Conservation (phyloP, 129 eudicot genomes). For the Artemisia annua region DNA sequence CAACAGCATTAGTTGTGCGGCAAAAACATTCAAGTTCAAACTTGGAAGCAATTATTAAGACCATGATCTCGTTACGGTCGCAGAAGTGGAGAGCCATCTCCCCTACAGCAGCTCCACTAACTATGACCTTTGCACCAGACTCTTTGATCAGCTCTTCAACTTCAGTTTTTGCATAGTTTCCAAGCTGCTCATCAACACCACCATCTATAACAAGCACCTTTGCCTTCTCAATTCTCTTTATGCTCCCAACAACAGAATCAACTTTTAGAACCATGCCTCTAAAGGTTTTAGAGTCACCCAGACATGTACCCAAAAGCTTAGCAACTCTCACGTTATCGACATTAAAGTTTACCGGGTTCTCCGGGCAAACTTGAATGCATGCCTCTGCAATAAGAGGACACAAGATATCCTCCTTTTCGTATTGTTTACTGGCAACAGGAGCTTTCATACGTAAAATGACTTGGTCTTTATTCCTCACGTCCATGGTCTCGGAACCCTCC, state of each 20-base stretch:
- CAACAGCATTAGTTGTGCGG: too few species aligned
- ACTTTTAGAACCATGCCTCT: conserved; percentile 77
- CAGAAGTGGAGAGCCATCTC: conserved; percentile 96
- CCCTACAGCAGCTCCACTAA: conserved; percentile 90
- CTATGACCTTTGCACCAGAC: conserved; percentile 91
- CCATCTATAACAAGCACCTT: conserved; percentile 90
- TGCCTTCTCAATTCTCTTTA: conserved; percentile 77
- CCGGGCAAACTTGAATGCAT: conserved; percentile 89
- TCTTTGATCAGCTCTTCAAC: conserved; percentile 86
- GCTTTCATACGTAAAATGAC: conserved; percentile 35
- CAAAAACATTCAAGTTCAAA: too few species aligned
- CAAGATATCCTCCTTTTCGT: conserved; percentile 66
- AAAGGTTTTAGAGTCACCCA: conserved; percentile 58
- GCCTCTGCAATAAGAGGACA: conserved; percentile 82
- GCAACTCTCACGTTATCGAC: conserved; percentile 65
- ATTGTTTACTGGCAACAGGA: conserved; percentile 85
- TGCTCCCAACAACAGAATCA: conserved; percentile 70
- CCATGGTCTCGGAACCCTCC: conserved; percentile 19
- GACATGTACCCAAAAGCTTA: conserved; percentile 77
- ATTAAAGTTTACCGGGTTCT: conserved; percentile 81
- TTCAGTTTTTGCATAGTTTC: conserved; percentile 26
- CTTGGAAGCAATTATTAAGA: too few species aligned
- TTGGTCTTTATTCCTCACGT: conserved; percentile 50
- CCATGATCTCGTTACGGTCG: conserved; percentile 65
- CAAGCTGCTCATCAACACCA: conserved; percentile 90